phyloP scores from a whole-genome alignment of 306 rosid species.

The Sphenostylis stenocarpa region DNA sequence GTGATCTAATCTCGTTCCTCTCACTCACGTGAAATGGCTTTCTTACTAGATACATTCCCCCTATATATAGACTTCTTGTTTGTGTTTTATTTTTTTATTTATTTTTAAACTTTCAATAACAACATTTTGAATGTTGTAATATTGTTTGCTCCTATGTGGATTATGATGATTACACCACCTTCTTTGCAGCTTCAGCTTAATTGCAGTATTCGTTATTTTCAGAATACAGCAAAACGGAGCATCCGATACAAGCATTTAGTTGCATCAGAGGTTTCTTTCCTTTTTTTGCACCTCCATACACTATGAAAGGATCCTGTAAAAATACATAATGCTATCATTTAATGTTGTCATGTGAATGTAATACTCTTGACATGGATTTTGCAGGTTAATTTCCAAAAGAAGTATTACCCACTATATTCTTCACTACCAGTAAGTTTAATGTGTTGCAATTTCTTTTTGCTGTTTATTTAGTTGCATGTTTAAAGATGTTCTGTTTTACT shows the following conservation, averaged over 20 bases:
- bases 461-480: conserved; percentile 14
- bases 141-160: neutral
- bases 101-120: neutral
- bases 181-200: conserved; percentile 57
- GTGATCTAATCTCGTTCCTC: neutral
- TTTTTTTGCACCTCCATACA: neutral
- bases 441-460: neutral
- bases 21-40: neutral
- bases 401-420: conserved; percentile 37
- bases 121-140: neutral
- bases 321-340: neutral
- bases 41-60: neutral
- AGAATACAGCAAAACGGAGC: conserved; percentile 49
- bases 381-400: conserved; percentile 49
- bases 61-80: too few species aligned
- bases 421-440: conserved; percentile 56
- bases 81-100: neutral
- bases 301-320: neutral
- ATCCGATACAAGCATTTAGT: conserved; percentile 51
- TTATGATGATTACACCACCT: conserved; percentile 6
- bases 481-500: neutral
- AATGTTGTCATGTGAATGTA: conserved; percentile 2
- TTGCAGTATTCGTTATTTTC: conserved; percentile 37
- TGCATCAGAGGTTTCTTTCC: conserved; percentile 58
- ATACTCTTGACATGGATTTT: conserved; percentile 30